These are phyloP conservation scores for Prunus kanzakura DNA, from an alignment of 306 rosid species.

Conservation along the genomic window DNA sequence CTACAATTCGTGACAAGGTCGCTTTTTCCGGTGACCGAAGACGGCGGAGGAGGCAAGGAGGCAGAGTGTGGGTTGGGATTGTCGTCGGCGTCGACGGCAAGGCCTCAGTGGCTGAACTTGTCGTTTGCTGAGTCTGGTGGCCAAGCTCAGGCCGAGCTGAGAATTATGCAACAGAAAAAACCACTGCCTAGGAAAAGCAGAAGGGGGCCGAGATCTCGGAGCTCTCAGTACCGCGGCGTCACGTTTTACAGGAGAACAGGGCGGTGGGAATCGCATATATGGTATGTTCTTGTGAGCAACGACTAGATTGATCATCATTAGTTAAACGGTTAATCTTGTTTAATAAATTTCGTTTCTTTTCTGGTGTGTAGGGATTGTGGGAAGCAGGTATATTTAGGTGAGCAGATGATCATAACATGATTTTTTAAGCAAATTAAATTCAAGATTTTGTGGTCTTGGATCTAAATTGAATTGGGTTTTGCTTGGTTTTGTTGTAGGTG, in stretches of 20 bases:
- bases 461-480: constrained; percentile 8
- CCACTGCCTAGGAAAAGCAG: constrained; percentile 42
- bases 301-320: background rate
- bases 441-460: background rate
- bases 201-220: constrained; percentile 57
- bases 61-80: constrained; percentile 7
- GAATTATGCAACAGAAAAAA: constrained; percentile 36
- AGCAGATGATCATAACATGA: constrained; percentile 2
- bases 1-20: constrained; percentile 26
- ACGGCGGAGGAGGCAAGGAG: constrained; percentile 23
- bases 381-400: constrained; percentile 59
- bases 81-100: constrained; percentile 16
- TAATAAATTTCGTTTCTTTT: background rate
- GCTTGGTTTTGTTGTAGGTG: constrained; percentile 30
- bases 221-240: constrained; percentile 64
- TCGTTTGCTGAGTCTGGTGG: constrained; percentile 33
- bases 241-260: constrained; percentile 63
- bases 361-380: constrained; percentile 50
- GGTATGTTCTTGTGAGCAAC: constrained; percentile 22
- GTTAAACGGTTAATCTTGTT: constrained; percentile 1
- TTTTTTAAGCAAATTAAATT: background rate
- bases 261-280: constrained; percentile 70
- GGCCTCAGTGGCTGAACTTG: constrained; percentile 48
- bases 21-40: constrained; percentile 33
- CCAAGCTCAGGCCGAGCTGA: constrained; percentile 24